Evolutionary conservation across 257 asterid genomes (phyloP).

Genomic region (Petunia axillaris): DNA sequence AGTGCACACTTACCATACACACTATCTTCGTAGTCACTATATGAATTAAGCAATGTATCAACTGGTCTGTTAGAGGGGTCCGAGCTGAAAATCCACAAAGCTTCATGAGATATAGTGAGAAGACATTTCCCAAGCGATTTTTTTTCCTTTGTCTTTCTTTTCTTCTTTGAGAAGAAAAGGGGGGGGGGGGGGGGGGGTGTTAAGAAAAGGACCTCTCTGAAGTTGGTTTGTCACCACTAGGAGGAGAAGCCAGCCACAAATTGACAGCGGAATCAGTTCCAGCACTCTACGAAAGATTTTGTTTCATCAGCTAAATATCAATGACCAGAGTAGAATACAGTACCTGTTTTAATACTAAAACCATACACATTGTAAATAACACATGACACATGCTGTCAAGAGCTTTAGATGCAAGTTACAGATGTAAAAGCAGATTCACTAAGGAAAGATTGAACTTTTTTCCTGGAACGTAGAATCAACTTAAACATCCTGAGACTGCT

Average conservation of each 20-base stretch:
- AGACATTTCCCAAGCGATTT: not conserved
- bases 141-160: not conserved
- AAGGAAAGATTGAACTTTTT: too few species aligned
- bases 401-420: not conserved
- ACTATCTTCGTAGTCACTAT: conserved; percentile 91
- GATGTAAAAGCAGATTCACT: not conserved
- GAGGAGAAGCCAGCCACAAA: conserved; percentile 72
- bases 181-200: not conserved
- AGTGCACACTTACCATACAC: conserved; percentile 70
- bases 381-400: conserved; percentile 1
- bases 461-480: too few species aligned
- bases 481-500: not conserved
- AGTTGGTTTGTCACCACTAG: conserved; percentile 44
- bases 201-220: conserved; percentile 56
- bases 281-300: conserved; percentile 73
- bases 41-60: conserved; percentile 71
- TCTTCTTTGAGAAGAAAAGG: not conserved
- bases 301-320: conserved; percentile 39
- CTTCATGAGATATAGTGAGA: conserved; percentile 12
- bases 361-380: conserved; percentile 26
- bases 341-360: conserved; percentile 26
- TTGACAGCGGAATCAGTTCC: conserved; percentile 98
- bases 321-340: conserved; percentile 30
- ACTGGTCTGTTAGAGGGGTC: conserved; percentile 44
- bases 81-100: conserved; percentile 26